A percentile compares a stretch with the other conserved stretches of the same genome.
Conservation (phyloP, 225 moss, liverwort and hornwort genomes). For the Asterella californica region DNA sequence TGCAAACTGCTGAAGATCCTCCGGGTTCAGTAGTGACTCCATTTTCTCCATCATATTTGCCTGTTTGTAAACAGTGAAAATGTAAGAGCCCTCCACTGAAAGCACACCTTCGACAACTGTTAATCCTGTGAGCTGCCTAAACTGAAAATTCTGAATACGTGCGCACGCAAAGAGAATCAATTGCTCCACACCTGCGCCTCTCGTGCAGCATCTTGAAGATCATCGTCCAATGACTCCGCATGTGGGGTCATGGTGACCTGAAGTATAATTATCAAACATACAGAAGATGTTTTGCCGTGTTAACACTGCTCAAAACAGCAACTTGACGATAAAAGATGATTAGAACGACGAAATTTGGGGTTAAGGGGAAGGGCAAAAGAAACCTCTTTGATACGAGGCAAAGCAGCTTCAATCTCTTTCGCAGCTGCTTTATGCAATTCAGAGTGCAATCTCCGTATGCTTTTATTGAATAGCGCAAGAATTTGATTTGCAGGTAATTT, state of each 20-base stretch:
- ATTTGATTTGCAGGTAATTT: slow-evolving; percentile 77
- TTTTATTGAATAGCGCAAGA: slow-evolving; percentile 92
- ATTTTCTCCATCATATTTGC: slow-evolving; percentile 61
- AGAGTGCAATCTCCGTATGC: slow-evolving; percentile 71
- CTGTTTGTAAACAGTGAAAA: slow-evolving; percentile 23
- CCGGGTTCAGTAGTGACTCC: slow-evolving; percentile 66
- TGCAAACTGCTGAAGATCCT: slow-evolving; percentile 80
- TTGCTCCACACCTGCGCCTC: slow-evolving; percentile 50
- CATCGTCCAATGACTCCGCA: slow-evolving; percentile 66
- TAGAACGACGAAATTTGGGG: background rate
- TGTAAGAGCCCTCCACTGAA: background rate
- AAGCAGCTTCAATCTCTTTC: slow-evolving; percentile 65
- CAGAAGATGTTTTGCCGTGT: too few relatives aligned
- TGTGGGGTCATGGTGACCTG: slow-evolving; percentile 73
- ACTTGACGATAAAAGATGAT: too few relatives aligned
- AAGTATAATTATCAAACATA: background rate
- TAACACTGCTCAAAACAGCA: background rate
- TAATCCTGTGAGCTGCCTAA: background rate
- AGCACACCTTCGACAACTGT: background rate
- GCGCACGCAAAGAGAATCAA: background rate
- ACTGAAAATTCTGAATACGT: too few relatives aligned
- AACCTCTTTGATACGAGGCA: slow-evolving; percentile 84
- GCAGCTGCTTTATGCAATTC: slow-evolving; percentile 83
- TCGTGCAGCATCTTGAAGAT: slow-evolving; percentile 70
- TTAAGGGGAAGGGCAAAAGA: background rate